Evolutionary conservation across 768 basidiomycete species (phyloP).

Genomic region (Mycena vitilis): DNA sequence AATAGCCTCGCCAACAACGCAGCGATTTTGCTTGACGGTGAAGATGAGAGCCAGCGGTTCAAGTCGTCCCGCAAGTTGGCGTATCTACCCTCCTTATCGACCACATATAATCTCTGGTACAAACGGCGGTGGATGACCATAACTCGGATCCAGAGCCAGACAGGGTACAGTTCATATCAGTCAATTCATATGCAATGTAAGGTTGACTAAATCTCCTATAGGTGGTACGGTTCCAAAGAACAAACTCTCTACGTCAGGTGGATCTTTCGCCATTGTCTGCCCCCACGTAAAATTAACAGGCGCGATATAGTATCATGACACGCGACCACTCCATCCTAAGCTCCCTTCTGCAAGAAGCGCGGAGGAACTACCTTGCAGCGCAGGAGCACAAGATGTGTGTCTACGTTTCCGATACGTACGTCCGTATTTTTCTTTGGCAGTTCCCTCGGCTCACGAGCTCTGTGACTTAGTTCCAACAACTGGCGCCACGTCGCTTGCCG

Average conservation of each 20-base stretch:
- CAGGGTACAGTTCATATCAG: slow-evolving; percentile 3
- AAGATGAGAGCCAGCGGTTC: slow-evolving; percentile 37
- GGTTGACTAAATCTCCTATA: too few species aligned
- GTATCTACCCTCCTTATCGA: slow-evolving; percentile 45
- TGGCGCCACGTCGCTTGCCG: slow-evolving; percentile 66
- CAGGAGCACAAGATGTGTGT: slow-evolving; percentile 56
- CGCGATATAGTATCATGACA: slow-evolving; percentile 52
- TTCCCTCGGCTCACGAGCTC: neutral
- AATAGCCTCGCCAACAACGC: slow-evolving; percentile 41
- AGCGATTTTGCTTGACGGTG: slow-evolving; percentile 42
- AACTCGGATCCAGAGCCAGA: slow-evolving; percentile 41
- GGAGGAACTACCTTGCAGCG: slow-evolving; percentile 50
- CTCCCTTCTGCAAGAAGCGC: slow-evolving; percentile 56
- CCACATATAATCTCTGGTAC: slow-evolving; percentile 51
- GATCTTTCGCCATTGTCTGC: slow-evolving; percentile 13
- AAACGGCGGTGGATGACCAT: slow-evolving; percentile 45
- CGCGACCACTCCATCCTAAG: slow-evolving; percentile 51
- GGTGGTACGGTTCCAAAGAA: slow-evolving; percentile 37
- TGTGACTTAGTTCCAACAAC: slow-evolving; percentile 40
- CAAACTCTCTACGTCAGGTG: slow-evolving; percentile 47
- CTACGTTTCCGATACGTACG: slow-evolving; percentile 54
- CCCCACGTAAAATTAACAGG: slow-evolving; percentile 7
- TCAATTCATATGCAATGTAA: too few species aligned
- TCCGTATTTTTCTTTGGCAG: neutral
- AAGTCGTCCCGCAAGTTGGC: slow-evolving; percentile 42